phyloP scores from a whole-genome alignment of 1,284 basidiomycete species.

The Sphaerobolus stellatus region DNA sequence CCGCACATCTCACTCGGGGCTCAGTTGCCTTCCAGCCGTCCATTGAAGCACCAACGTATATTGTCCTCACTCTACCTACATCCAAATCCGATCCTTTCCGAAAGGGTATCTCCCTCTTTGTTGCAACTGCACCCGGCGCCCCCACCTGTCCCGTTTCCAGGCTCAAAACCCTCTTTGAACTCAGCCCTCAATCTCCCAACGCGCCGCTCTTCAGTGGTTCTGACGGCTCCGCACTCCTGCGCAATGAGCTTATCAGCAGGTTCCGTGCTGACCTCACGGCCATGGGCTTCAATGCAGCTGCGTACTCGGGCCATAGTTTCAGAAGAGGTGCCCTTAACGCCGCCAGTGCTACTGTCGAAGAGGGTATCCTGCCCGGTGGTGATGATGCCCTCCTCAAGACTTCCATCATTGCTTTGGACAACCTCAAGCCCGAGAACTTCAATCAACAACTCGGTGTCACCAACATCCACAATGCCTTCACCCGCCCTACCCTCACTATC shows the following conservation, averaged over 20 bases:
- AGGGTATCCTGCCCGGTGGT: constrained; percentile 96
- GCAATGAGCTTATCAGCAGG: neutral
- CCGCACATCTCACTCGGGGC: constrained; percentile 24
- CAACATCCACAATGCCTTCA: constrained; percentile 89
- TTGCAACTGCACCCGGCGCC: constrained; percentile 24
- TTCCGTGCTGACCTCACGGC: neutral
- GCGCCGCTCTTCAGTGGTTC: constrained; percentile 1
- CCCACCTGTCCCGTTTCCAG: constrained; percentile 29
- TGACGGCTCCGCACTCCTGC: constrained; percentile 10
- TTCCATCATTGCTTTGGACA: constrained; percentile 67
- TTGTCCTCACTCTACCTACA: constrained; percentile 31
- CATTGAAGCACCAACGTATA: constrained; percentile 22
- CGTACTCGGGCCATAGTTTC: constrained; percentile 12
- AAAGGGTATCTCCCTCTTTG: constrained; percentile 30
- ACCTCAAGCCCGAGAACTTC: constrained; percentile 81
- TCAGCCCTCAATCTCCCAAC: constrained; percentile 4
- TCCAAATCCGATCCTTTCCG: constrained; percentile 43
- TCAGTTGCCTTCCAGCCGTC: constrained; percentile 28
- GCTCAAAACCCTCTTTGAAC: constrained; percentile 22
- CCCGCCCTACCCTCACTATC: constrained; percentile 85
- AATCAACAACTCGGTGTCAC: constrained; percentile 96
- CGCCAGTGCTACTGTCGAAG: constrained; percentile 96
- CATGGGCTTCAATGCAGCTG: neutral
- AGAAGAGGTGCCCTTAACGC: constrained; percentile 85
- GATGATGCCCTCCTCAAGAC: constrained; percentile 92